phyloP scores from a whole-genome alignment of 306 rosid species.

The Acacia confusa region DNA sequence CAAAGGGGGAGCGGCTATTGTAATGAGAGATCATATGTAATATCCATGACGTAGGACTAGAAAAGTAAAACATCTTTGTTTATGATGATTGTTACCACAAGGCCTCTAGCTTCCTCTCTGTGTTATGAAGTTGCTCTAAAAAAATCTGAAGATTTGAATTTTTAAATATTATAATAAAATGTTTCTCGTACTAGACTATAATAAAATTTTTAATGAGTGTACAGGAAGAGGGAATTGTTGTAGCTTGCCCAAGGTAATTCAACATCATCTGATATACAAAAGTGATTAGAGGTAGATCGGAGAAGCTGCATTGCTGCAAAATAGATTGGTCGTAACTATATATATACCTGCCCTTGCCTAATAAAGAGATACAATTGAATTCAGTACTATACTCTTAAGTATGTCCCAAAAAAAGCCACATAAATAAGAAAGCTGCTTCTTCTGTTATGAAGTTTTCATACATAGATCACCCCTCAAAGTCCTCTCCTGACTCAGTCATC shows the following conservation, averaged over 20 bases:
- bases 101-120: no score
- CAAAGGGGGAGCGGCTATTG: slow-evolving; percentile 1
- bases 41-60: background rate
- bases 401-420: background rate
- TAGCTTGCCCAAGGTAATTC: background rate
- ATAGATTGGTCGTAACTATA: background rate
- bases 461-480: background rate
- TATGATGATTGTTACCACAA: no score
- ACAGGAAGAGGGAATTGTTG: background rate
- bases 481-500: background rate
- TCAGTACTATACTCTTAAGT: background rate
- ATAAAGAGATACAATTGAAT: background rate
- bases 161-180: no score
- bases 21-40: background rate
- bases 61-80: background rate
- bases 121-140: no score
- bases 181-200: no score
- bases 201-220: no score
- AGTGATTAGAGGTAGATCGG: background rate
- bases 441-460: background rate
- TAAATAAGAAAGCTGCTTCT: background rate
- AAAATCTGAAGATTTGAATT: no score
- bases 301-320: background rate
- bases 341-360: background rate
- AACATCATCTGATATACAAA: background rate